Percentiles rank a stretch among this genome's conserved stretches.
phyloP scores from a whole-genome alignment of 371 early-diverging fungal genomes.

The Actinomucor elegans region DNA sequence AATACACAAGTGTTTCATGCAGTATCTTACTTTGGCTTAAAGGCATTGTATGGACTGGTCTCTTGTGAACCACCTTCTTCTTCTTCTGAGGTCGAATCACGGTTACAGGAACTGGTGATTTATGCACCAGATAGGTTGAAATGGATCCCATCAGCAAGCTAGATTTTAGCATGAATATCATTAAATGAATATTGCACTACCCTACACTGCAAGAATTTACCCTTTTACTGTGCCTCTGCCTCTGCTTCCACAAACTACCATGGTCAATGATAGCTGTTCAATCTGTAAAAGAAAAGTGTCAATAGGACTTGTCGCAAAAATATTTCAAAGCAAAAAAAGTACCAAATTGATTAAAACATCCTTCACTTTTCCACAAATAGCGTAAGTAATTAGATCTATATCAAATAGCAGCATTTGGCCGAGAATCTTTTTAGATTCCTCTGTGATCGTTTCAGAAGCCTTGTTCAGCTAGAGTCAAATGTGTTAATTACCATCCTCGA shows the following conservation, averaged over 20 bases:
- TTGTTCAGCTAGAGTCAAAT: constrained; percentile 22
- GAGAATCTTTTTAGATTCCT: constrained; percentile 30
- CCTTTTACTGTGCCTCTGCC: constrained; percentile 60
- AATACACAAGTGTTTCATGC: not conserved
- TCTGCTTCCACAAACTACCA: constrained; percentile 60
- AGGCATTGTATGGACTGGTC: constrained; percentile 19
- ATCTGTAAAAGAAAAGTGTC: constrained; percentile 28
- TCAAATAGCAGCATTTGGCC: constrained; percentile 47
- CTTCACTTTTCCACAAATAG: constrained; percentile 53
- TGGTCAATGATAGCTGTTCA: constrained; percentile 46
- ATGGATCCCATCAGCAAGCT: constrained; percentile 56
- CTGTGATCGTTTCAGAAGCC: constrained; percentile 29
- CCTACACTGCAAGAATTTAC: constrained; percentile 19
- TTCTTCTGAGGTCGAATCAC: constrained; percentile 56
- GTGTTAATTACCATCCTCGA: not conserved
- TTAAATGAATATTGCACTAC: not conserved
- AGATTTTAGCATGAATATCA: constrained; percentile 1
- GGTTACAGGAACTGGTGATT: constrained; percentile 60
- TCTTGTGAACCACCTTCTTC: constrained; percentile 20
- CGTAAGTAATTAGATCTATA: constrained; percentile 45
- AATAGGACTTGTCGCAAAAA: not conserved
- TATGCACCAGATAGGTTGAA: constrained; percentile 59
- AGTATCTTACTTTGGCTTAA: constrained; percentile 41
- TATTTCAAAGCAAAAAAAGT: not conserved
- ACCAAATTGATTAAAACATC: constrained; percentile 43